These are phyloP conservation scores for Przewalskia tangutica DNA, from an alignment of 257 asterid species.

Conservation along the genomic window DNA sequence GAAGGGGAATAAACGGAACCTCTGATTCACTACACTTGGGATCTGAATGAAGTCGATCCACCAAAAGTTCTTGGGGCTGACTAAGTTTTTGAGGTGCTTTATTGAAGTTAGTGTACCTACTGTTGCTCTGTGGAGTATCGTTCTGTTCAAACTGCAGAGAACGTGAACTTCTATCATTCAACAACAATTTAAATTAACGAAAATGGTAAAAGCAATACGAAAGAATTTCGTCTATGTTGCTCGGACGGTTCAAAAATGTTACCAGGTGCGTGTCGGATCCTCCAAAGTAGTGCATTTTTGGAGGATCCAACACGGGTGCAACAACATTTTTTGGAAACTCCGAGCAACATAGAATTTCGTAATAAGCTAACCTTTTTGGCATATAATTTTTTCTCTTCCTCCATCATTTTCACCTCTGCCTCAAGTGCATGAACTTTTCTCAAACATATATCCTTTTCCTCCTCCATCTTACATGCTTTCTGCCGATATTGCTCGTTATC, in stretches of 20 bases:
- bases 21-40: background rate
- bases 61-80: background rate
- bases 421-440: constrained; percentile 51
- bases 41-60: background rate
- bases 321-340: too few species aligned
- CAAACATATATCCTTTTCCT: constrained; percentile 42
- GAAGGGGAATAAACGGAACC: background rate
- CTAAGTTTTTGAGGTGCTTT: background rate
- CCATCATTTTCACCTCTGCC: constrained; percentile 32
- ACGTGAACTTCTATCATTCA: background rate
- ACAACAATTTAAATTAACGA: background rate
- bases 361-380: constrained; percentile 34
- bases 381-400: constrained; percentile 19
- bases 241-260: too few species aligned
- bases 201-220: background rate
- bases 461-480: constrained; percentile 47
- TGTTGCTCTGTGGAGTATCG: background rate
- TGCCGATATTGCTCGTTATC: constrained; percentile 38
- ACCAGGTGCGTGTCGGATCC: too few species aligned
- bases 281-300: too few species aligned
- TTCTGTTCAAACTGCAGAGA: constrained; percentile 1
- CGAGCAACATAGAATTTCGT: background rate
- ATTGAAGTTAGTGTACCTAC: background rate
- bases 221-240: background rate
- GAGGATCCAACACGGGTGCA: too few species aligned